Evolutionary conservation across 2,329 filamentous ascomycete genomes (phyloP), one percentile per base, ranked within the genome.

Genomic region (Diplocarpon rosae): DNA sequence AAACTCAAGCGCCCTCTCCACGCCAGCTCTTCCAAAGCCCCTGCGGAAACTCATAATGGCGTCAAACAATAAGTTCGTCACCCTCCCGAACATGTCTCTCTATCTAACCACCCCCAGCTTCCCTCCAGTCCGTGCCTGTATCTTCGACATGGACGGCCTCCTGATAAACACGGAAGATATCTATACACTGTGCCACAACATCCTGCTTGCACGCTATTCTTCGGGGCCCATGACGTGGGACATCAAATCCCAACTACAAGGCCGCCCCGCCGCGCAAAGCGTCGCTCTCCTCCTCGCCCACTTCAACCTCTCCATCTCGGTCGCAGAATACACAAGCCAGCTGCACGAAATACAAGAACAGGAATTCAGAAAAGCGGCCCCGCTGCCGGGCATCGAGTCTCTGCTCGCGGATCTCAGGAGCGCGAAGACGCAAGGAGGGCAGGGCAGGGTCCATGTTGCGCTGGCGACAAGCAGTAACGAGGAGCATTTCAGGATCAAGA

Each of bases 81-180:
- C 20, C 20, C 20, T 24, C 20, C 20, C 20, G 20, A 24, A 3
- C 20, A 7, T 24, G 3, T 7, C 20, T 7, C 20, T 24, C 20
- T 4, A 24, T 24, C 45, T 45, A 39, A 47, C 33, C 39, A 29
- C 17, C 33, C 28, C 28, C 58, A 85, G 83, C 62, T 80, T 88
- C 65, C 83, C 85, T 15, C 79, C 83, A 40, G 73, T 96, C 48
- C 77, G 87, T 56, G 92, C 90, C 55, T 95, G 88, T 65, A 80
- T 98, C 54, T 96, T 98, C 65, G 92, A 96, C 70, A 95, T 96
- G 89, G 92, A 98, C 66, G 92, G 92, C 50, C 80, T 96, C 32
- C 78, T 98, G 14, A 85, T 98, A 62, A 81, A 96, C 66, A 89
- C 85, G 27, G 92, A 96, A 69, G 92, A 98, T 60, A 48, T 79